Percentiles rank a stretch among this genome's conserved stretches.
phyloP scores from a whole-genome alignment of 768 basidiomycete species.

The Leucocoprinus birnbaumii region DNA sequence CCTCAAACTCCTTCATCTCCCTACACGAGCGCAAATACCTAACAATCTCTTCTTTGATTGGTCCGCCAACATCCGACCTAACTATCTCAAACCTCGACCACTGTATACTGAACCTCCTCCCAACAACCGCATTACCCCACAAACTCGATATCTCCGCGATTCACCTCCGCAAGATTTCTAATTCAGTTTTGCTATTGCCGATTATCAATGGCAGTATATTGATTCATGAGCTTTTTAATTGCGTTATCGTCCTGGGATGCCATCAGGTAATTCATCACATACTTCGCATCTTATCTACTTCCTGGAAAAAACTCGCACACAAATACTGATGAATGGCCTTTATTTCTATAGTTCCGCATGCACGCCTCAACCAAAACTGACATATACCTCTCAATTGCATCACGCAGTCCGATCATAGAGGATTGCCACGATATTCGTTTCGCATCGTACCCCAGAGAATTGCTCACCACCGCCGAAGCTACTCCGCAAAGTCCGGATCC shows the following conservation, averaged over 20 bases:
- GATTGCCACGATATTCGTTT: conserved; percentile 65
- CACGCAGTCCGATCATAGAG: conserved; percentile 84
- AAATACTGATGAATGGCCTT: too few species aligned
- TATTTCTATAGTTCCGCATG: conserved; percentile 91
- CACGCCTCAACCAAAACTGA: conserved; percentile 66
- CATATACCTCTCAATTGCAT: conserved; percentile 63
- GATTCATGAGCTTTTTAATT: conserved; percentile 59
- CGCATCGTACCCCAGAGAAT: conserved; percentile 49
- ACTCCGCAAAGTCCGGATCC: too few species aligned
- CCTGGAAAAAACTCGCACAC: too few species aligned
- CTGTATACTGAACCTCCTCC: conserved; percentile 71
- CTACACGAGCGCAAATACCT: conserved; percentile 45
- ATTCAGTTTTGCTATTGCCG: conserved; percentile 67
- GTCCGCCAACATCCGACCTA: conserved; percentile 44
- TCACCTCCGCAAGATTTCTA: conserved; percentile 58
- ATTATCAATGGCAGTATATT: conserved; percentile 68
- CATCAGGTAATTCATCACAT: conserved; percentile 91
- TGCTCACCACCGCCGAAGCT: too few species aligned
- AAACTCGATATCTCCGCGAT: conserved; percentile 46
- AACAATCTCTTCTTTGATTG: conserved; percentile 36
- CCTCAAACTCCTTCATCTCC: conserved; percentile 40
- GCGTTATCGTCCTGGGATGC: conserved; percentile 67
- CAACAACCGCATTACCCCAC: conserved; percentile 11
- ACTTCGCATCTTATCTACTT: too few species aligned
- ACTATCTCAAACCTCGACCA: conserved; percentile 62